Percentiles rank a stretch among this genome's conserved stretches.
Conservation (phyloP, 306 rosid genomes). For the Quercus aquifolioides region DNA sequence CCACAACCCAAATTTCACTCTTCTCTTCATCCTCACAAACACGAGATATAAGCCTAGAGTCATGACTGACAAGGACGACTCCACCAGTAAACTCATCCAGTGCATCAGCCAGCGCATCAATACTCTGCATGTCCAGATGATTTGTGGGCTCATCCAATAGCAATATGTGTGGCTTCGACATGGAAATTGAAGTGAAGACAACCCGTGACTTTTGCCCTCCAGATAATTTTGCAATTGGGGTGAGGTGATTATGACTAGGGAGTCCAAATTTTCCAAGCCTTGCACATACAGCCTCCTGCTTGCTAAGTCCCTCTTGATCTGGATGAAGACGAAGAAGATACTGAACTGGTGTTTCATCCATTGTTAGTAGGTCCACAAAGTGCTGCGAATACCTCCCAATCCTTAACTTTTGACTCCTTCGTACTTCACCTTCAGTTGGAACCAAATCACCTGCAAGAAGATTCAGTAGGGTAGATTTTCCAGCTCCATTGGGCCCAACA, state of each 20-base stretch:
- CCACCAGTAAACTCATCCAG: slow-evolving; percentile 77
- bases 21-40: slow-evolving; percentile 74
- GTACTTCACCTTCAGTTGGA: slow-evolving; percentile 59
- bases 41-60: slow-evolving; percentile 67
- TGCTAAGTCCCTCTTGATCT: slow-evolving; percentile 70
- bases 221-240: slow-evolving; percentile 67
- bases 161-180: slow-evolving; percentile 80
- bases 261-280: slow-evolving; percentile 68
- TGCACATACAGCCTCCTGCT: slow-evolving; percentile 73
- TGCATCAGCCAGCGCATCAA: slow-evolving; percentile 72
- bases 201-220: slow-evolving; percentile 73
- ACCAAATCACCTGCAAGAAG: slow-evolving; percentile 71
- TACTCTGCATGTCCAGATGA: slow-evolving; percentile 83
- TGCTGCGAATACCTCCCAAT: slow-evolving; percentile 68
- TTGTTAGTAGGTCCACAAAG: slow-evolving; percentile 69
- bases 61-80: slow-evolving; percentile 80
- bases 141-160: slow-evolving; percentile 80
- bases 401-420: slow-evolving; percentile 71
- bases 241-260: slow-evolving; percentile 73
- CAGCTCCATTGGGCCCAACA: slow-evolving; percentile 75
- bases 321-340: slow-evolving; percentile 73
- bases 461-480: slow-evolving; percentile 59
- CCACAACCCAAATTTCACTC: slow-evolving; percentile 84
- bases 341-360: slow-evolving; percentile 67
- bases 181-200: slow-evolving; percentile 80